Percentiles rank a stretch among this genome's conserved stretches.
Conservation (phyloP, 140 eudicot species). For the Eryngium alpinum region DNA sequence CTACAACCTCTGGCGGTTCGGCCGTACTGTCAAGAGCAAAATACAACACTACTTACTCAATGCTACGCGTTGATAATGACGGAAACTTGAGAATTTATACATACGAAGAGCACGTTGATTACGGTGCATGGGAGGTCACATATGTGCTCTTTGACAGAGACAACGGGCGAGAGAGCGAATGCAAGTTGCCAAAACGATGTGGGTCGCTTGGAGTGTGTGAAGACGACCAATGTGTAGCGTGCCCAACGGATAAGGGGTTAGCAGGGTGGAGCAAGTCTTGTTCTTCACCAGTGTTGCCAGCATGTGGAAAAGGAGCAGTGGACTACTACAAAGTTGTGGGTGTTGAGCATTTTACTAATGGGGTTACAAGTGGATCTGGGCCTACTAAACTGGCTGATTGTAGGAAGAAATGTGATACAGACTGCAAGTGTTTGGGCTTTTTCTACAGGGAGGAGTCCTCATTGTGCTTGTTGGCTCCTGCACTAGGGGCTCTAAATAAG, state of each 20-base stretch:
- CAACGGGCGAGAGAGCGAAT: slow-evolving; percentile 17
- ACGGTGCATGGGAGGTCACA: slow-evolving; percentile 18
- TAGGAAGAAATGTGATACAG: neutral
- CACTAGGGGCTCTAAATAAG: neutral
- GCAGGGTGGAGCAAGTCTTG: slow-evolving; percentile 27
- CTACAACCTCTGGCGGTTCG: slow-evolving; percentile 10
- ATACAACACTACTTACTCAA: slow-evolving; percentile 24
- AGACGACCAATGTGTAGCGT: slow-evolving; percentile 27
- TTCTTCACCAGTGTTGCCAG: neutral
- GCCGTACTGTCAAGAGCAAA: slow-evolving; percentile 3
- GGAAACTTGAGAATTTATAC: slow-evolving; percentile 29
- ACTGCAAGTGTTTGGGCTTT: slow-evolving; percentile 4
- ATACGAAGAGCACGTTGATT: slow-evolving; percentile 18
- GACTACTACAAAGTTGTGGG: slow-evolving; percentile 18
- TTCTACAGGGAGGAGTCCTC: slow-evolving; percentile 4
- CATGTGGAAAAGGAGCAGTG: slow-evolving; percentile 6
- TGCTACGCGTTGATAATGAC: slow-evolving; percentile 26
- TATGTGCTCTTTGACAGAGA: slow-evolving; percentile 16
- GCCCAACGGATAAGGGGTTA: slow-evolving; percentile 25
- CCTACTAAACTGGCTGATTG: neutral
- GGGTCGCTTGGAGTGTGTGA: slow-evolving; percentile 25
- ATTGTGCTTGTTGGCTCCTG: neutral
- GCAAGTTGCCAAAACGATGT: slow-evolving; percentile 24
- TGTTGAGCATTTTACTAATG: slow-evolving; percentile 5
- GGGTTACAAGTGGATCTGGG: neutral